phyloP scores from a whole-genome alignment of 2,329 filamentous ascomycete genomes.

The Decorospora gaudefroyi region DNA sequence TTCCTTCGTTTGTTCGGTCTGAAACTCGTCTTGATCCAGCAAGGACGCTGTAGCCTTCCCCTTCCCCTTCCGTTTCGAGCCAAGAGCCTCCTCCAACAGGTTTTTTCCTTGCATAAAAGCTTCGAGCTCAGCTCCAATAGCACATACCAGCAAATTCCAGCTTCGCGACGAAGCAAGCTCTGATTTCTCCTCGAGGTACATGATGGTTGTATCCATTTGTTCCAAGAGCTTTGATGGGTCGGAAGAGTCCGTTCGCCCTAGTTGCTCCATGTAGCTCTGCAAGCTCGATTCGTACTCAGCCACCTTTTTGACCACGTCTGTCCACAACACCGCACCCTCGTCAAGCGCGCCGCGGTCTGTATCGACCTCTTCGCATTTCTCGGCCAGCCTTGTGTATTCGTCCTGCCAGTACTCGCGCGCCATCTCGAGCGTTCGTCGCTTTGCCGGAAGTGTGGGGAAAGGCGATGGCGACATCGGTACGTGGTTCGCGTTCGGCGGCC shows the following conservation, averaged over 20 bases:
- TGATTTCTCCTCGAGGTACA: conserved; percentile 60
- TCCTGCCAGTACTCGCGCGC: conserved; percentile 71
- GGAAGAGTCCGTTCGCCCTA: conserved; percentile 20
- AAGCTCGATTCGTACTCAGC: conserved; percentile 68
- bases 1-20: conserved; percentile 28
- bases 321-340: conserved; percentile 70
- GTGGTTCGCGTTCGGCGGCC: conserved; percentile 54
- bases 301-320: conserved; percentile 63
- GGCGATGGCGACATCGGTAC: conserved; percentile 44
- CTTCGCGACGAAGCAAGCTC: conserved; percentile 62
- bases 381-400: conserved; percentile 62
- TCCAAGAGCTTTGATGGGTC: conserved; percentile 27
- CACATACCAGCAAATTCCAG: conserved; percentile 77
- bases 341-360: conserved; percentile 68
- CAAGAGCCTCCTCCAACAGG: conserved; percentile 56
- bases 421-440: conserved; percentile 70
- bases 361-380: conserved; percentile 61
- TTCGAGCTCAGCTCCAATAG: conserved; percentile 73
- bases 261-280: conserved; percentile 57
- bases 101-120: conserved; percentile 65
- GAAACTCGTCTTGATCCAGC: conserved; percentile 26
- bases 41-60: conserved; percentile 30
- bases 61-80: conserved; percentile 35
- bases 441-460: conserved; percentile 65
- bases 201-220: conserved; percentile 62